phyloP scores from a whole-genome alignment of 78 protist species.

The Dictyostelium brefeldianum region DNA sequence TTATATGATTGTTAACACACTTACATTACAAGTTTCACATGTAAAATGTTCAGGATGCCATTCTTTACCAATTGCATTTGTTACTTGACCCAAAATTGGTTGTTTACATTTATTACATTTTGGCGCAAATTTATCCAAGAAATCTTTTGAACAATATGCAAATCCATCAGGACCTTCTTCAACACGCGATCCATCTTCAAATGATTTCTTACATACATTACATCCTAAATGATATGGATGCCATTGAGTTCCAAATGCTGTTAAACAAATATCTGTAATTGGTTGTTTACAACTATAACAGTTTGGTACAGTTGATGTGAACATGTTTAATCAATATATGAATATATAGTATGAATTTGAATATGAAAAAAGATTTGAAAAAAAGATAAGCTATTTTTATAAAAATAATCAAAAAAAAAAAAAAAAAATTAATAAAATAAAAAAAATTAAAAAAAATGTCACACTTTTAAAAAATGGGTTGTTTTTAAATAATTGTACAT shows the following conservation, averaged over 20 bases:
- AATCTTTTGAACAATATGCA: conserved; percentile 76
- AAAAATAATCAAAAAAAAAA: not conserved
- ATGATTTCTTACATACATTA: conserved; percentile 21
- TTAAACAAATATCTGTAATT: conserved; percentile 51
- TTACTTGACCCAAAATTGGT: conserved; percentile 46
- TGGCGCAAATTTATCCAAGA: conserved; percentile 80
- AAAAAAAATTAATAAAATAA: not conserved
- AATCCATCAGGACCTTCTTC: conserved; percentile 82
- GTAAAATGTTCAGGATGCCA: conserved; percentile 82
- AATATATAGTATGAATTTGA: not conserved
- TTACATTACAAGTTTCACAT: conserved; percentile 60
- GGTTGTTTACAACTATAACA: conserved; percentile 72
- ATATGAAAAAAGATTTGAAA: not conserved
- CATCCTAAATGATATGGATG: conserved; percentile 64
- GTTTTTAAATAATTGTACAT: no score
- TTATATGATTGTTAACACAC: no score
- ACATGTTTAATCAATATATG: not conserved
- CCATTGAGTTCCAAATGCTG: conserved; percentile 72
- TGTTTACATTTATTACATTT: conserved; percentile 60
- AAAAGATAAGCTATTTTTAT: not conserved
- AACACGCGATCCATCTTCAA: conserved; percentile 56
- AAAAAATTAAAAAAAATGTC: not conserved
- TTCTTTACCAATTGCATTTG: conserved; percentile 53
- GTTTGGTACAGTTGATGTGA: conserved; percentile 8
- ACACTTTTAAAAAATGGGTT: no score